Conservation (phyloP, 192 early-diverging fungal species). For the Chytriomyces confervae region DNA sequence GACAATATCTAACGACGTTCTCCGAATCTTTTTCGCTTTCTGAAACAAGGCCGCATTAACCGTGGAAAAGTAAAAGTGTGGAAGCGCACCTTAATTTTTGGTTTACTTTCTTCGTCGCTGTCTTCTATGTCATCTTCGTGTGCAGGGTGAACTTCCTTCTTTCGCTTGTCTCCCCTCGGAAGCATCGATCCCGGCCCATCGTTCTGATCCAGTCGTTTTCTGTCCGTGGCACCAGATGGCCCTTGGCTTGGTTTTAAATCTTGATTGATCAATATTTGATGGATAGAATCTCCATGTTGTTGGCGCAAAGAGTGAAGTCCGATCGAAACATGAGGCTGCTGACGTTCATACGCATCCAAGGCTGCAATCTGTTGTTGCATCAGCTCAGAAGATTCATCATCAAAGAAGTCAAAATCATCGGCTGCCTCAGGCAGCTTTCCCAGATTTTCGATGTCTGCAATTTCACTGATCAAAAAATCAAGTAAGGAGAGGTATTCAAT, state of each 20-base stretch:
- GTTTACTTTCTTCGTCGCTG: constrained; percentile 23
- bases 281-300: not conserved
- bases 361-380: constrained; percentile 1
- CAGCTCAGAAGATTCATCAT: not conserved
- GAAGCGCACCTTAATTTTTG: no score
- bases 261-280: not conserved
- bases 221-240: not conserved
- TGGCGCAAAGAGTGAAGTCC: not conserved
- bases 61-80: no score
- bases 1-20: constrained; percentile 16
- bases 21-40: not conserved
- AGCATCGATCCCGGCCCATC: constrained; percentile 16
- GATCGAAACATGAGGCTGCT: not conserved
- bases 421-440: no score
- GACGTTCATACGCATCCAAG: constrained; percentile 6
- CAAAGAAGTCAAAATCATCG: no score
- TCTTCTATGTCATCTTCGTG: constrained; percentile 21
- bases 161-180: not conserved
- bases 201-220: constrained; percentile 6
- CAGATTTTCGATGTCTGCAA: no score
- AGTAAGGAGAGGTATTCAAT: no score
- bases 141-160: not conserved
- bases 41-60: not conserved
- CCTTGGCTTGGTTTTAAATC: constrained; percentile 6
- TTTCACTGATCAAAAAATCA: no score